These are phyloP conservation scores for Viridothelium virens DNA, from an alignment of 495 filamentous ascomycete species.

Conservation along the genomic window DNA sequence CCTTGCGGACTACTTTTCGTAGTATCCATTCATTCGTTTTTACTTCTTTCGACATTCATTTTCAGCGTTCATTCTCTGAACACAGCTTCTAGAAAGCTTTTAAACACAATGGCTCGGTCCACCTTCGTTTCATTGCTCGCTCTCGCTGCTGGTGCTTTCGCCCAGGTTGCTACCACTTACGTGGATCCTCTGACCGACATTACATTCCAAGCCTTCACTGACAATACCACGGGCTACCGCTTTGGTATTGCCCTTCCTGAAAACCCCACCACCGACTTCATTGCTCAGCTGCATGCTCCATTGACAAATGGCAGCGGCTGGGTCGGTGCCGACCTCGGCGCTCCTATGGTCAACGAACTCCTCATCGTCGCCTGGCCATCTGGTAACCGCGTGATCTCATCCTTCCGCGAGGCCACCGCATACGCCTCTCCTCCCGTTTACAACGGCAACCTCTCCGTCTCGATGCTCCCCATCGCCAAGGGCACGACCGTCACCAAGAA, in stretches of 20 bases:
- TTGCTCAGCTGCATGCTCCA: constrained; percentile 30
- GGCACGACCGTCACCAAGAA: neutral
- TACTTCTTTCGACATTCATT: constrained; percentile 1
- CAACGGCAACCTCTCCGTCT: neutral
- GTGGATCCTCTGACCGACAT: constrained; percentile 27
- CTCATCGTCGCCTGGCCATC: constrained; percentile 3
- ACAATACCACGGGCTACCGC: constrained; percentile 21
- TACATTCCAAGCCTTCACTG: constrained; percentile 31
- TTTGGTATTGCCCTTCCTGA: constrained; percentile 29
- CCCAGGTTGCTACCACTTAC: constrained; percentile 18
- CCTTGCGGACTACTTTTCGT: neutral
- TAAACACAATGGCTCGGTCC: constrained; percentile 10
- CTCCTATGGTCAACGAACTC: constrained; percentile 4
- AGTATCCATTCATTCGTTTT: constrained; percentile 8
- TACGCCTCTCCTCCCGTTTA: constrained; percentile 6
- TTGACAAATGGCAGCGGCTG: constrained; percentile 26
- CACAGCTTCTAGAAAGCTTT: constrained; percentile 3
- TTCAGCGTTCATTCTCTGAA: neutral
- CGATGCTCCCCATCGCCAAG: constrained; percentile 8
- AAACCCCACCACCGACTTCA: constrained; percentile 22
- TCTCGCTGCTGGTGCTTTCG: constrained; percentile 1
- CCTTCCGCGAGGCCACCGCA: constrained; percentile 1
- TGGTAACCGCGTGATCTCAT: neutral
- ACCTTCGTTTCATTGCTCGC: constrained; percentile 9
- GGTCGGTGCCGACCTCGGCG: constrained; percentile 19